A percentile compares a stretch with the other conserved stretches of the same genome.
phyloP scores from a whole-genome alignment of 2,329 filamentous ascomycete species.

The Ceratocystis cacaofunesta region DNA sequence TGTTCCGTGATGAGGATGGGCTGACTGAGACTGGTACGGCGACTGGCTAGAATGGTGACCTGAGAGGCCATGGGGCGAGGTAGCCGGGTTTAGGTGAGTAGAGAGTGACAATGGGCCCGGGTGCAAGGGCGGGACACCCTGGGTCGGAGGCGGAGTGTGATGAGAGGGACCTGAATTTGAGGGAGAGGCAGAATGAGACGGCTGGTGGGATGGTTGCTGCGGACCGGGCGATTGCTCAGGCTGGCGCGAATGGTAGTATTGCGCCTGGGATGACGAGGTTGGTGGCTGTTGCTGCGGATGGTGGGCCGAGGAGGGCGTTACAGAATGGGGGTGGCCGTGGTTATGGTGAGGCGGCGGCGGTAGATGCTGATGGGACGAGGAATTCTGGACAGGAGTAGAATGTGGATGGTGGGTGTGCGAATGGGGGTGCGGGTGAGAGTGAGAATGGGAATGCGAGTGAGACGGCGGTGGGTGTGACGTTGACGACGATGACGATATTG shows the following conservation, averaged over 20 bases:
- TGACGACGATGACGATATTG: constrained; percentile 21
- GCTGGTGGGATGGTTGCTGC: background rate
- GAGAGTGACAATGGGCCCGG: background rate
- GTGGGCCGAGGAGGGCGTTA: background rate
- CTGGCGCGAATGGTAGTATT: constrained; percentile 7
- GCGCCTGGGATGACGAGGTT: constrained; percentile 17
- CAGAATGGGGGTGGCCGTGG: background rate
- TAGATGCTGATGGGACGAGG: constrained; percentile 20
- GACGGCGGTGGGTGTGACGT: constrained; percentile 22
- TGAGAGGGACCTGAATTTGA: background rate
- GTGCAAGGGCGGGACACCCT: background rate
- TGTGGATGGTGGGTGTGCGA: constrained; percentile 20
- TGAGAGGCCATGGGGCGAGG: background rate
- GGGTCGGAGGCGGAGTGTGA: background rate
- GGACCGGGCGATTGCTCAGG: background rate
- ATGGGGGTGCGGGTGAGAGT: constrained; percentile 15
- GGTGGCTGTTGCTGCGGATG: background rate
- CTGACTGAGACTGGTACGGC: constrained; percentile 19
- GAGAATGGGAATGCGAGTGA: constrained; percentile 14
- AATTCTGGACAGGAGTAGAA: background rate
- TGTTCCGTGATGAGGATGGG: constrained; percentile 23
- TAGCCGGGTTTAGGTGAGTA: constrained; percentile 13
- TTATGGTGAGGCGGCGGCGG: constrained; percentile 20
- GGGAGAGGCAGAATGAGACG: background rate
- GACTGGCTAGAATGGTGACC: background rate